Conservation (phyloP, 192 early-diverging fungal species). For the Coemansia sp. region DNA sequence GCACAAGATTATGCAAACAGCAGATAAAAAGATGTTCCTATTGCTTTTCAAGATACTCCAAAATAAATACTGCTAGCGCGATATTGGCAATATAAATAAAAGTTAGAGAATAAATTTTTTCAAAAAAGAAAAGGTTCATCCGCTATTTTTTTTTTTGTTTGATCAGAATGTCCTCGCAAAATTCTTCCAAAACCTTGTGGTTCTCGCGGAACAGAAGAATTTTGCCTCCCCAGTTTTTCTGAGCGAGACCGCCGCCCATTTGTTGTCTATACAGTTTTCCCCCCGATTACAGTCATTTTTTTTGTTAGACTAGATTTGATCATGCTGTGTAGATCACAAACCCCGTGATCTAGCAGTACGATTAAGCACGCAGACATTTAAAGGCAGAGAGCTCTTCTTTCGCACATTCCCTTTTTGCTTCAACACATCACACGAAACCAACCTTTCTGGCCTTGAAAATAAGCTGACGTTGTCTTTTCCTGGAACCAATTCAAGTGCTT, state of each 20-base stretch:
- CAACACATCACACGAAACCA: background rate
- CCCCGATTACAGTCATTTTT: background rate
- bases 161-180: background rate
- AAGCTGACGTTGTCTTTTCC: background rate
- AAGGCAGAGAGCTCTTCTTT: background rate
- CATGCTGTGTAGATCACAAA: too few relatives aligned
- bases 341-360: too few relatives aligned
- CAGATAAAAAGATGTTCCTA: background rate
- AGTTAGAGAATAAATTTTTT: background rate
- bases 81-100: slow-evolving; percentile 4
- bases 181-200: background rate
- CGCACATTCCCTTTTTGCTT: background rate
- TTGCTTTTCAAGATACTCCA: background rate
- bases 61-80: background rate
- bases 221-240: background rate
- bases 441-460: too few relatives aligned
- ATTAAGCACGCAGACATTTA: background rate
- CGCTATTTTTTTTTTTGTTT: background rate
- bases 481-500: background rate
- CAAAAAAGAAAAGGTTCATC: background rate
- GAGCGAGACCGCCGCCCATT: background rate
- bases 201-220: background rate
- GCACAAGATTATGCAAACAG: background rate
- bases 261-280: background rate
- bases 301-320: background rate